Percentiles rank a stretch among this genome's conserved stretches.
These are phyloP conservation scores for Colletotrichum camelliae DNA, from an alignment of 2,329 filamentous ascomycete genomes.

Conservation along the genomic window DNA sequence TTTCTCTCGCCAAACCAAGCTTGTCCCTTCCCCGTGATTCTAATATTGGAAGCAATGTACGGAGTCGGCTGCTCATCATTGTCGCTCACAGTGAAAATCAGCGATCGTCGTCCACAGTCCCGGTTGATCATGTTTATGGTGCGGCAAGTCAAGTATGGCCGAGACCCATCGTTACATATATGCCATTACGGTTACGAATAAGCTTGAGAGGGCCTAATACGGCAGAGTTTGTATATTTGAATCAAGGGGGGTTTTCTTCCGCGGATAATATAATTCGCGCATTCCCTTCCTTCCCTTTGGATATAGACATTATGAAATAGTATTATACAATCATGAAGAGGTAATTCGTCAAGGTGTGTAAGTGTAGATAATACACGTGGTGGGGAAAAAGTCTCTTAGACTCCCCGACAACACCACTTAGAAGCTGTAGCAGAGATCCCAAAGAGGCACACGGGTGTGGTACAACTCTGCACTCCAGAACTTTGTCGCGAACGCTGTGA, in stretches of 20 bases:
- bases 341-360: neutral
- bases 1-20: neutral
- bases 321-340: neutral
- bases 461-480: conserved; percentile 29
- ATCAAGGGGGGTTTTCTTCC: neutral
- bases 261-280: neutral
- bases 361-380: neutral
- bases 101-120: neutral
- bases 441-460: conserved; percentile 17
- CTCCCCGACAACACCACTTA: neutral
- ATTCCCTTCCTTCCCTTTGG: neutral
- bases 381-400: neutral
- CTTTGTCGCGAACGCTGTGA: conserved; percentile 30
- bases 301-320: neutral
- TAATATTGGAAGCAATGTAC: conserved; percentile 3
- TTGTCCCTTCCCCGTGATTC: neutral
- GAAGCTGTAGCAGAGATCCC: conserved; percentile 21
- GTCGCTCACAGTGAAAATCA: neutral
- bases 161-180: neutral
- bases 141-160: neutral
- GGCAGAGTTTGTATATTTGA: neutral
- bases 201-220: neutral
- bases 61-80: neutral
- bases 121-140: neutral
- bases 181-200: neutral